Evolutionary conservation across 768 basidiomycete genomes (phyloP).

Genomic region (Amanita jacksonii): DNA sequence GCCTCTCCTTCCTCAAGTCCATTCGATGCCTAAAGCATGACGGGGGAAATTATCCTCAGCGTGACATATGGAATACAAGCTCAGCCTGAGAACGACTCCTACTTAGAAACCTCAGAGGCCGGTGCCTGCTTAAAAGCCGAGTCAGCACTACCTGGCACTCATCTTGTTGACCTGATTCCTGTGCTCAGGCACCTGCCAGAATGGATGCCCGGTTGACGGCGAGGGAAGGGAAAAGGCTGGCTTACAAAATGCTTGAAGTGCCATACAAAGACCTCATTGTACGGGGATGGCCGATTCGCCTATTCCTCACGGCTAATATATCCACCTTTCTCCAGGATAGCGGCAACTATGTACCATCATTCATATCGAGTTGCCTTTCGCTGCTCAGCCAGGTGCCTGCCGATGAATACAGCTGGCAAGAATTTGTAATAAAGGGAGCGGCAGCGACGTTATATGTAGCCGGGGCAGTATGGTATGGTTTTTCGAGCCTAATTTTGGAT

Average conservation of each 20-base stretch:
- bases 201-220: conserved; percentile 26
- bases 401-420: conserved; percentile 7
- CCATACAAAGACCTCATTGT: conserved; percentile 1
- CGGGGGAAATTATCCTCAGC: too few relatives aligned
- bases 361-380: background rate
- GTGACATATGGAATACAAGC: conserved; percentile 22
- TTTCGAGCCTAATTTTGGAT: too few relatives aligned
- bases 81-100: conserved; percentile 16
- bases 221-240: conserved; percentile 5
- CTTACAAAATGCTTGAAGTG: conserved; percentile 11
- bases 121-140: conserved; percentile 11
- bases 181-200: conserved; percentile 24
- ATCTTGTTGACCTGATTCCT: conserved; percentile 21
- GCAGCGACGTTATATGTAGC: background rate
- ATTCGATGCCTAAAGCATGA: too few relatives aligned
- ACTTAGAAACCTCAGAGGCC: conserved; percentile 15
- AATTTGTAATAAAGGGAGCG: background rate
- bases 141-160: conserved; percentile 13
- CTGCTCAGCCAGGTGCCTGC: background rate
- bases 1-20: too few relatives aligned
- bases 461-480: background rate
- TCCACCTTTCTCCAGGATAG: too few relatives aligned
- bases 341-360: too few relatives aligned
- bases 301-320: background rate
- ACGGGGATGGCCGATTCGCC: background rate